Evolutionary conservation across 495 filamentous ascomycete genomes (phyloP), one percentile per base, ranked within the genome.

Genomic region (Sordaria brevicollis): DNA sequence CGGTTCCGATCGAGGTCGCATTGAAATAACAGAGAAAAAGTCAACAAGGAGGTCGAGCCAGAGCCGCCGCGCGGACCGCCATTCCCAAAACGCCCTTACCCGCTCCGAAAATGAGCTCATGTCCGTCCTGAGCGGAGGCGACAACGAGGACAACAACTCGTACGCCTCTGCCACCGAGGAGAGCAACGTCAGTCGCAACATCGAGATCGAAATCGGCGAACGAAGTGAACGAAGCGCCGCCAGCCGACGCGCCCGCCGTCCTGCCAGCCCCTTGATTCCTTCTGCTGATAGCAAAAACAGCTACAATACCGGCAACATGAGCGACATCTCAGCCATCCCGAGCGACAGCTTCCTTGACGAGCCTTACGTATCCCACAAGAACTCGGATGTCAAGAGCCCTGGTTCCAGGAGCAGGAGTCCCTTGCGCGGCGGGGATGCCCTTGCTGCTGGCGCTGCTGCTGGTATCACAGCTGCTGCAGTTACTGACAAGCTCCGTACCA

Each of bases 281-380:
- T 76, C 81, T 8, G 75, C 78, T 37, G 82, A 88, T 57, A 87
- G 88, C 72, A 89, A 88, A 69, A 79, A 84, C 65, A 83, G 85
- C 75, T 90, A 90, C 77, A 81, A 88, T 57, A 82, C 84, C 7
- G 80, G 84, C n/a, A 81, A 84, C 17, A 77, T 76, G 72, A 97
- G 93, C 1, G 93, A 97, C 67, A 91, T 97, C 35, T 97, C 93
- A 0, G 92, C 91, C 11, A 95, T 97, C 84, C 93, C 93, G 15
- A 88, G 91, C 33, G 92, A 97, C 76, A 94, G 91, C 79, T 93
- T 97, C 84, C 84, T 97, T 13, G 93, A 96, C 75, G 81, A 81
- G 3, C 73, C 72, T 7, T 74, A 67, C 68, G 77, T 72, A 31
- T 78, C 70, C 4, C 71, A 74, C 29, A 70, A 66, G 65, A 72